A percentile compares a stretch with the other conserved stretches of the same genome.
Conservation (phyloP, 345 rosid genomes). For the Noccaea bulbosa region DNA sequence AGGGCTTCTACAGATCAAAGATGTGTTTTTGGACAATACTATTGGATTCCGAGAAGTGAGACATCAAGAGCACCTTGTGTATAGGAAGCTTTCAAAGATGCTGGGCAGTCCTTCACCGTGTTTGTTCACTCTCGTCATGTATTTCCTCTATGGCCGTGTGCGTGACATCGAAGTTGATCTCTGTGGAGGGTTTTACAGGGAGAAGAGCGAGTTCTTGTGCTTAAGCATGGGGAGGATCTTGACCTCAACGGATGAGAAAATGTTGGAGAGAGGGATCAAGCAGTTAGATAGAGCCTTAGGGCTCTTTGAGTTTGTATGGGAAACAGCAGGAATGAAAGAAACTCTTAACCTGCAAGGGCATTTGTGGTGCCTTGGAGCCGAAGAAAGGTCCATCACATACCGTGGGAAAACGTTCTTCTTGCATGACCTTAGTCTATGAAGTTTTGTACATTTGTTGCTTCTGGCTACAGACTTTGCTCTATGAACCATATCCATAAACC, state of each 20-base stretch:
- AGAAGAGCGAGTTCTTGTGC: slow-evolving; percentile 43
- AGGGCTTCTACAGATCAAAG: slow-evolving; percentile 72
- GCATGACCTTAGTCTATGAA: slow-evolving; percentile 60
- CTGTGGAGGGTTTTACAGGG: slow-evolving; percentile 57
- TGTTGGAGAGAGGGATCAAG: slow-evolving; percentile 66
- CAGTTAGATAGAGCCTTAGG: slow-evolving; percentile 70
- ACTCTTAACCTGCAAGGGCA: slow-evolving; percentile 66
- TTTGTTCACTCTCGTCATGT: slow-evolving; percentile 70
- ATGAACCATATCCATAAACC: neutral
- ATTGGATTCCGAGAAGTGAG: slow-evolving; percentile 70
- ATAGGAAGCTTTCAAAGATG: slow-evolving; percentile 65
- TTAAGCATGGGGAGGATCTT: slow-evolving; percentile 72
- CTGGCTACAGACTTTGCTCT: neutral
- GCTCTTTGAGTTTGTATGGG: slow-evolving; percentile 72
- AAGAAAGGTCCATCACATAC: slow-evolving; percentile 49
- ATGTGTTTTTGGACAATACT: slow-evolving; percentile 63
- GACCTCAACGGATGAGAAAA: slow-evolving; percentile 58
- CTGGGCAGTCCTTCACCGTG: slow-evolving; percentile 74
- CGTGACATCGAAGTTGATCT: slow-evolving; percentile 72
- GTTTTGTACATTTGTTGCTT: slow-evolving; percentile 11
- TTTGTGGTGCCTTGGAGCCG: slow-evolving; percentile 64
- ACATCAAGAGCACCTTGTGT: slow-evolving; percentile 68
- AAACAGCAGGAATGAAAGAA: slow-evolving; percentile 71
- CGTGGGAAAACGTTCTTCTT: slow-evolving; percentile 61
- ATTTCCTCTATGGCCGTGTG: slow-evolving; percentile 70